Evolutionary conservation across 257 asterid genomes (phyloP).

Genomic region (Nicotiana tabacum): DNA sequence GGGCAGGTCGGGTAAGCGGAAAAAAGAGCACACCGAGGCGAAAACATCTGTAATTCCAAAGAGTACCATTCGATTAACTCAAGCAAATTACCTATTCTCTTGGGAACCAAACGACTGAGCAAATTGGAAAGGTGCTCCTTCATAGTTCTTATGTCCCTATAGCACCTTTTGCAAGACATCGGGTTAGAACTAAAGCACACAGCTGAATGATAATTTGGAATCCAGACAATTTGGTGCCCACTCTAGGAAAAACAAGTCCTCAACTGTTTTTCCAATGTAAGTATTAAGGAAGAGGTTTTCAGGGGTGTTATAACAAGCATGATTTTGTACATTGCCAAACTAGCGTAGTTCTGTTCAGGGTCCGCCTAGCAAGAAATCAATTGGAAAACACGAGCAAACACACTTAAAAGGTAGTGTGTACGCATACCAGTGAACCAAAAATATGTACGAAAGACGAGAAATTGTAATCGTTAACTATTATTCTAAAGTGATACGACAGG

Average conservation of each 20-base stretch:
- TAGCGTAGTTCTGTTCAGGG: slow-evolving; percentile 13
- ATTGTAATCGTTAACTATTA: too few relatives aligned
- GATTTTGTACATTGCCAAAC: slow-evolving; percentile 24
- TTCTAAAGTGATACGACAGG: too few relatives aligned
- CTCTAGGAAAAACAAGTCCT: slow-evolving; percentile 20
- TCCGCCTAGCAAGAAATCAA: not conserved
- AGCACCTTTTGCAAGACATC: slow-evolving; percentile 21
- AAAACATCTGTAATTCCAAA: not conserved
- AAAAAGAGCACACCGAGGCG: too few relatives aligned
- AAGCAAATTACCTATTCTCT: slow-evolving; percentile 32
- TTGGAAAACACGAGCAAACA: not conserved
- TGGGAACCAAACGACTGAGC: slow-evolving; percentile 16
- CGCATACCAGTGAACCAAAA: too few relatives aligned
- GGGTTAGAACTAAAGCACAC: slow-evolving; percentile 4
- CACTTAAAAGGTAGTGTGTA: too few relatives aligned
- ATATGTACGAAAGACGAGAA: too few relatives aligned
- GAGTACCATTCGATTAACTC: not conserved
- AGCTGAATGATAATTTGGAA: not conserved
- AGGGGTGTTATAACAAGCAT: slow-evolving; percentile 23
- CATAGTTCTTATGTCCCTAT: slow-evolving; percentile 36
- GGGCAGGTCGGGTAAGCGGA: too few relatives aligned
- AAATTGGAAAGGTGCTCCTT: slow-evolving; percentile 20
- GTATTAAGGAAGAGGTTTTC: not conserved
- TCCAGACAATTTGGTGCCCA: not conserved
- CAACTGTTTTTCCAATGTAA: slow-evolving; percentile 16